Evolutionary conservation across 768 basidiomycete species (phyloP).

Genomic region (Naganishia vaughanmartiniae): DNA sequence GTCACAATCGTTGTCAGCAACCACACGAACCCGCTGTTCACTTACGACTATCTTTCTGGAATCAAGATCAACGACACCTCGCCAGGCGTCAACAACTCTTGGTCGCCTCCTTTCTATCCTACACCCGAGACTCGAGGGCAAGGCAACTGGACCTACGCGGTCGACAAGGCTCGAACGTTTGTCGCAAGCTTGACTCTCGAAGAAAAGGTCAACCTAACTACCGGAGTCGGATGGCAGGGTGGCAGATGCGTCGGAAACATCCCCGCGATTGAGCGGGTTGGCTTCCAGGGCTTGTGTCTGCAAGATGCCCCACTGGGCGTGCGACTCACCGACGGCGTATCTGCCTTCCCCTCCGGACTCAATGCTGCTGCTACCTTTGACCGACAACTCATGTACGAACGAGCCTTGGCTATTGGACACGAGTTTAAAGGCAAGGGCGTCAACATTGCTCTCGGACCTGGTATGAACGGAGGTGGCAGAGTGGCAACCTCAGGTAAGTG

Average conservation of each 20-base stretch:
- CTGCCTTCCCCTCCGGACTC: constrained; percentile 79
- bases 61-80: constrained; percentile 15
- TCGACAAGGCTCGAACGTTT: constrained; percentile 40
- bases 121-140: constrained; percentile 23
- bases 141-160: constrained; percentile 46
- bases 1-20: constrained; percentile 17
- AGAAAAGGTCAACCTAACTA: constrained; percentile 62
- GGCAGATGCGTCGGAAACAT: constrained; percentile 50
- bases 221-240: constrained; percentile 54
- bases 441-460: constrained; percentile 63
- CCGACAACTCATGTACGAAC: constrained; percentile 69
- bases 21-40: constrained; percentile 28
- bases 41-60: constrained; percentile 7
- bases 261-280: constrained; percentile 37
- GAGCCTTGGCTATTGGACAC: constrained; percentile 73
- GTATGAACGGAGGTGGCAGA: constrained; percentile 19
- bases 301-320: constrained; percentile 69
- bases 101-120: constrained; percentile 28
- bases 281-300: constrained; percentile 49
- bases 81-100: constrained; percentile 25
- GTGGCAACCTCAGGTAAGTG: constrained; percentile 8
- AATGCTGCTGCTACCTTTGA: constrained; percentile 82
- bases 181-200: constrained; percentile 59
- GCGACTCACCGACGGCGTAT: constrained; percentile 68
- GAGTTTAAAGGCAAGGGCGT: constrained; percentile 83